Conservation (phyloP, 1,284 basidiomycete genomes). For the Naganishia albida region DNA sequence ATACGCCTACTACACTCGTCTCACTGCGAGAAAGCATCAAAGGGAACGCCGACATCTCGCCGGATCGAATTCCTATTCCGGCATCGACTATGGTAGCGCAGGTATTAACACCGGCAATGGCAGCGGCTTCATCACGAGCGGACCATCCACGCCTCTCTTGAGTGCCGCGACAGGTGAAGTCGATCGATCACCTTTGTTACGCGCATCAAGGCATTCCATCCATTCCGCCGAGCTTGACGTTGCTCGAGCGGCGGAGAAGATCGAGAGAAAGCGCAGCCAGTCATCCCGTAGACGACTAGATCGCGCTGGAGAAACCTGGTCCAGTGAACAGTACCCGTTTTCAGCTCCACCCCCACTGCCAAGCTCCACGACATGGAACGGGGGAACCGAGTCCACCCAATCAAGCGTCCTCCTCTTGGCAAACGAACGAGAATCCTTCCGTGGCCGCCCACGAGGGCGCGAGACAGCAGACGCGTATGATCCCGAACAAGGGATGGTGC, state of each 20-base stretch:
- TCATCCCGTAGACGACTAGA: constrained; percentile 12
- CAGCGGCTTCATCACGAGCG: constrained; percentile 4
- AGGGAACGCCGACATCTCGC: constrained; percentile 4
- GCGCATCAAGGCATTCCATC: constrained; percentile 32
- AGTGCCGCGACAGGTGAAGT: constrained; percentile 8
- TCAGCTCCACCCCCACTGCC: not conserved
- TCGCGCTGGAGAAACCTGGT: not conserved
- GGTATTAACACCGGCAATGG: constrained; percentile 1
- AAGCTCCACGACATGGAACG: not conserved
- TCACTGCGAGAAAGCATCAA: not conserved
- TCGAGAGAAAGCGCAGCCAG: constrained; percentile 36
- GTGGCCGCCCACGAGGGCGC: constrained; percentile 9
- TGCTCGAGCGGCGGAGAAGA: constrained; percentile 52
- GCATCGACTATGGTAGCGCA: constrained; percentile 15
- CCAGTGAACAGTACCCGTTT: constrained; percentile 1
- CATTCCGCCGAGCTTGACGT: constrained; percentile 47
- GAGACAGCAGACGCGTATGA: not conserved
- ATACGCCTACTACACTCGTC: constrained; percentile 69
- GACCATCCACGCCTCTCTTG: constrained; percentile 33
- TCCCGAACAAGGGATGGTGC: not conserved
- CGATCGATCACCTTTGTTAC: constrained; percentile 36
- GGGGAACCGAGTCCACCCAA: constrained; percentile 5
- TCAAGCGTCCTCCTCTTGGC: constrained; percentile 11
- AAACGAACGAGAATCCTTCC: constrained; percentile 10
- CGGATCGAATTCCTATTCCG: not conserved